Base-by-base conservation (phyloP, 2,329 filamentous ascomycete species). In the Alternaria hordeiaustralica region DNA sequence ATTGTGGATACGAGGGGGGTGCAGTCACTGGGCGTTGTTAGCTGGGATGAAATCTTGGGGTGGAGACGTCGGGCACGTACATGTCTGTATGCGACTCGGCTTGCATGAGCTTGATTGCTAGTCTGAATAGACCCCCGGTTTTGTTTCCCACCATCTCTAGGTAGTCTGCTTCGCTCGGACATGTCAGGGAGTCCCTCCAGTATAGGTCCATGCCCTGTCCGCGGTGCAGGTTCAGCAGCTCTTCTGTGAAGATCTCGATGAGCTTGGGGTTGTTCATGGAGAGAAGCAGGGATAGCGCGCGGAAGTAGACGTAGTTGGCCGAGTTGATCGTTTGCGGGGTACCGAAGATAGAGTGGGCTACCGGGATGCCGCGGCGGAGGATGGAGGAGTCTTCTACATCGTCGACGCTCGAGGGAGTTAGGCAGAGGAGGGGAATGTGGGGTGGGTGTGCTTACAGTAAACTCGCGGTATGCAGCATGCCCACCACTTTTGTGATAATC, bases 121-220 rank as follows among this genome's bases (percentile, higher is more conserved):
- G 83, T 44, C 93, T 87, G 83, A 97, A 97, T 2, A 97, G 85
- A 0, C 93, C 93, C 56, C 93, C 93, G 0, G 93, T 97, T 83
- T 97, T 97, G 82, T 96, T 94, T 72, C 88, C 88, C 11, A 97
- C 93, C 93, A 97, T 96, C 78, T 96, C 92, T n/a, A 96, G 87
- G 81, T 97, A 97, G 81, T 96, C 93, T 69, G 94, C 92, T 80
- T 96, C 93, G 54, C 88, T 92, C 13, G 93, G 93, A 79, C 92
- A 95, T 20, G 90, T 94, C 63, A 96, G 84, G 25, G 90, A 93
- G 81, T 96, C 92, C 61, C 92, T 87, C 93, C 94, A 97, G 83
- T 92, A 96, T 41, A 97, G 86, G 72, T 97, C 94, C 91, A 96
- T 94, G 68, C 93, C 93, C 80, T 97, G 93, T 20, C 93, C 93